Conservation (phyloP, 2,329 filamentous ascomycete genomes). For the Sporothrix luriei region DNA sequence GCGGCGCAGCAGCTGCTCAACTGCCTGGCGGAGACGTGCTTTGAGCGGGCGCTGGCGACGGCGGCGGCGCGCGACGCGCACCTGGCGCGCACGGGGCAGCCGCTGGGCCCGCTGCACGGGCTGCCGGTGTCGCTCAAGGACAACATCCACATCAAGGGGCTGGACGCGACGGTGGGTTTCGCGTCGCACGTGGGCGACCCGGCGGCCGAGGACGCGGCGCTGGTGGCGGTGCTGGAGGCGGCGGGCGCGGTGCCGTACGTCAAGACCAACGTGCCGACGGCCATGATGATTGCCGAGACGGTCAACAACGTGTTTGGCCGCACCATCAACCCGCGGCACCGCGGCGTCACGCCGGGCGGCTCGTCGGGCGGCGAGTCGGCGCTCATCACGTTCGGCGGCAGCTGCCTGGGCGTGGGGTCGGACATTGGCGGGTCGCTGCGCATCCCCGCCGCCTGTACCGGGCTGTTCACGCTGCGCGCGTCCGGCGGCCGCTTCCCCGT, state of each 20-base stretch:
- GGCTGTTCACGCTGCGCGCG: conserved; percentile 59
- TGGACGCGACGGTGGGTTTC: conserved; percentile 66
- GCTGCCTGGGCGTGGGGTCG: conserved; percentile 63
- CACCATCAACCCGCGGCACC: conserved; percentile 64
- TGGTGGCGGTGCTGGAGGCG: conserved; percentile 48
- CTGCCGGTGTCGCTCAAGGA: conserved; percentile 70
- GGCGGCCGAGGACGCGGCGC: conserved; percentile 48
- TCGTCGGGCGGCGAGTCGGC: conserved; percentile 69
- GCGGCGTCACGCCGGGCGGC: conserved; percentile 62
- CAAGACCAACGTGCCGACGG: conserved; percentile 61
- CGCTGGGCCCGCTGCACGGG: conserved; percentile 65
- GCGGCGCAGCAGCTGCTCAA: conserved; percentile 50
- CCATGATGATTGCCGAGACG: conserved; percentile 69
- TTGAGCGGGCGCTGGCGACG: conserved; percentile 54
- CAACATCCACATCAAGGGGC: conserved; percentile 64
- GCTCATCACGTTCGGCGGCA: conserved; percentile 61
- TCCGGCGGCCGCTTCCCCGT: conserved; percentile 64
- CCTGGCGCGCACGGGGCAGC: conserved; percentile 50
- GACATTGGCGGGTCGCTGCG: conserved; percentile 64
- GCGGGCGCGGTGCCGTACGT: conserved; percentile 59
- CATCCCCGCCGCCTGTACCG: conserved; percentile 58
- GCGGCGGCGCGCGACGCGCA: conserved; percentile 56
- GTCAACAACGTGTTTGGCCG: conserved; percentile 67
- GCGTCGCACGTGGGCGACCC: conserved; percentile 63
- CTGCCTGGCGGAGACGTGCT: conserved; percentile 57